Evolutionary conservation across 108 stramenopile genomes (phyloP).

Genomic region (Skeletonema menzelii): DNA sequence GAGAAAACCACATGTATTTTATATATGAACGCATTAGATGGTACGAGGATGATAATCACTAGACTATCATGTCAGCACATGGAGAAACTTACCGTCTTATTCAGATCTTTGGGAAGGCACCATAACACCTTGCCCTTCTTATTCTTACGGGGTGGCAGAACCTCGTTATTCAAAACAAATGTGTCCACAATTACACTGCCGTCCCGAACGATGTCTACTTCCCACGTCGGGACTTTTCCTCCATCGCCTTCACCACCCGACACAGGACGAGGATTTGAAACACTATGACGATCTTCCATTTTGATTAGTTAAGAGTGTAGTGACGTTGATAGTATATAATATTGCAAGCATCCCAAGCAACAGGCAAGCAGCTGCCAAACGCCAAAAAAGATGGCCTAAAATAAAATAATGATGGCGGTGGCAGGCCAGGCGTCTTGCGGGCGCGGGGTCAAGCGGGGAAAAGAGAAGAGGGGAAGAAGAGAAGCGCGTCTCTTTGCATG

Average conservation of each 20-base stretch:
- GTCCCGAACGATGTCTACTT: constrained; percentile 74
- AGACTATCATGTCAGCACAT: not conserved
- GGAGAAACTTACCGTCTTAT: constrained; percentile 36
- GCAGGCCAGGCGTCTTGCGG: too few species aligned
- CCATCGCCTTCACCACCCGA: constrained; percentile 12
- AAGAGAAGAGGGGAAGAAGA: too few species aligned
- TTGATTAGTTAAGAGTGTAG: not conserved
- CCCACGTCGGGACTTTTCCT: constrained; percentile 55
- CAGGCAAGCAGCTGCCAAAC: too few species aligned
- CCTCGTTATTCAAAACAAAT: constrained; percentile 46
- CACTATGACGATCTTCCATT: constrained; percentile 77
- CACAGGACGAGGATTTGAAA: constrained; percentile 67
- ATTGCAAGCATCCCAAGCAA: not conserved
- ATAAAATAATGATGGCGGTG: too few species aligned
- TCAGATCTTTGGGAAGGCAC: constrained; percentile 54
- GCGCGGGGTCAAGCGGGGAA: too few species aligned
- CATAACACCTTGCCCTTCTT: constrained; percentile 76
- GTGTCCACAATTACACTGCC: constrained; percentile 65
- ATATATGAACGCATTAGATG: constrained; percentile 1
- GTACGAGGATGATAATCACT: not conserved
- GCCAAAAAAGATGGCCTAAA: too few species aligned
- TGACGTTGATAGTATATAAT: not conserved
- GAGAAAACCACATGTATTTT: not conserved
- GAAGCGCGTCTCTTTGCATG: too few species aligned
- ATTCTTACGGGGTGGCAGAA: constrained; percentile 68